Percentiles rank a stretch among this genome's conserved stretches.
These are phyloP conservation scores for Fusarium begoniae DNA, from an alignment of 2,329 filamentous ascomycete species.

Conservation along the genomic window DNA sequence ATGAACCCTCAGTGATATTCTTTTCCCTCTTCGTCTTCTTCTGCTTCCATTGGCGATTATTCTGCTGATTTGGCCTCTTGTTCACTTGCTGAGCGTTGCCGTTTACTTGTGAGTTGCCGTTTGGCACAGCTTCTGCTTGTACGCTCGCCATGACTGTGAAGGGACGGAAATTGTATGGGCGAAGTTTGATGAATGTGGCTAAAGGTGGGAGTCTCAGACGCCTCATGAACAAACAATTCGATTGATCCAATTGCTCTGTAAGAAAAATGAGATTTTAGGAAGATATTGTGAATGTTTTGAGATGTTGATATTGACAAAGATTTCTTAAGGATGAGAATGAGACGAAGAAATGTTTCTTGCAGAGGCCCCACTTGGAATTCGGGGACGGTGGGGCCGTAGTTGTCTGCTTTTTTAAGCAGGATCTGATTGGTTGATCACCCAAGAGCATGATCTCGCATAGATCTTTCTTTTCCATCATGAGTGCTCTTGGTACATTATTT, in stretches of 20 bases:
- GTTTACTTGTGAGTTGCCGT: slow-evolving; percentile 25
- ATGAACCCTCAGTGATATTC: slow-evolving; percentile 68
- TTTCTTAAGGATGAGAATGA: slow-evolving; percentile 21
- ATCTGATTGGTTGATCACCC: slow-evolving; percentile 17
- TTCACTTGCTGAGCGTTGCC: slow-evolving; percentile 24
- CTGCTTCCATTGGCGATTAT: slow-evolving; percentile 46
- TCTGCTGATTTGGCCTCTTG: slow-evolving; percentile 39
- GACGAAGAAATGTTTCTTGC: slow-evolving; percentile 38
- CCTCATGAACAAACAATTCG: slow-evolving; percentile 25
- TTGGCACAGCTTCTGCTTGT: slow-evolving; percentile 26
- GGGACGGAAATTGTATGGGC: slow-evolving; percentile 23
- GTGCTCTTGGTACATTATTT: background rate
- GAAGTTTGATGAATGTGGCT: slow-evolving; percentile 21
- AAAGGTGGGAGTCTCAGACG: slow-evolving; percentile 24
- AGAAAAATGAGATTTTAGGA: background rate
- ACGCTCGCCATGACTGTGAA: slow-evolving; percentile 40
- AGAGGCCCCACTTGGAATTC: slow-evolving; percentile 27
- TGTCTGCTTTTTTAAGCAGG: slow-evolving; percentile 26
- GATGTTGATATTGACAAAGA: slow-evolving; percentile 7
- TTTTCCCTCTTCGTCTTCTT: slow-evolving; percentile 68
- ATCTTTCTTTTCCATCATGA: background rate
- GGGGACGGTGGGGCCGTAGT: slow-evolving; percentile 11
- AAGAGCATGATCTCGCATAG: too few relatives aligned
- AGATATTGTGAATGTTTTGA: background rate
- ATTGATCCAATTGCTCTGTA: background rate